These are phyloP conservation scores for Silene vulgaris DNA, from an alignment of 179 eudicot genomes.

Conservation along the genomic window DNA sequence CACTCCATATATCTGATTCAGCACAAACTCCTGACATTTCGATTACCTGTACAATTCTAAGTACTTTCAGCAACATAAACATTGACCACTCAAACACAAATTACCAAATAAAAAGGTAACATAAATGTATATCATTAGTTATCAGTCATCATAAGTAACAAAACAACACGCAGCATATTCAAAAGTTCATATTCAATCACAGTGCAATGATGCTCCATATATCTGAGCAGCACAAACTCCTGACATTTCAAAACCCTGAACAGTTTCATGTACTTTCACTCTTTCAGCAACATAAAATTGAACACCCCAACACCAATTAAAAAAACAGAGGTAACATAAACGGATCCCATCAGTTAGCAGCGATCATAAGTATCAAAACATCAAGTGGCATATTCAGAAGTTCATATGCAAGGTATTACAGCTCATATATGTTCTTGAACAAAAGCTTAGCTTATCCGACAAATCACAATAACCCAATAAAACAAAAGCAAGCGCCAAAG, in stretches of 20 bases:
- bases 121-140: neutral
- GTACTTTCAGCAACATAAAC: slow-evolving; percentile 9
- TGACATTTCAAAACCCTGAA: slow-evolving; percentile 97
- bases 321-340: slow-evolving; percentile 1
- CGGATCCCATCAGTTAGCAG: neutral
- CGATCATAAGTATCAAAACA: slow-evolving; percentile 11
- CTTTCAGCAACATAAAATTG: slow-evolving; percentile 8
- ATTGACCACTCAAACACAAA: neutral
- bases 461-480: neutral
- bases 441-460: neutral
- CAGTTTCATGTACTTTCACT: slow-evolving; percentile 5
- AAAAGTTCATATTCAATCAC: slow-evolving; percentile 32
- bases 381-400: slow-evolving; percentile 1
- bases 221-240: slow-evolving; percentile 99
- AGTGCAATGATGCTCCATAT: slow-evolving; percentile 99
- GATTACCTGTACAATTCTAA: slow-evolving; percentile 61
- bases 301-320: neutral
- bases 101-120: neutral
- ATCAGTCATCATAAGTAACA: slow-evolving; percentile 8
- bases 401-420: neutral
- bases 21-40: slow-evolving; percentile 99
- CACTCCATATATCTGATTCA: slow-evolving; percentile 99
- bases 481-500: slow-evolving; percentile 2
- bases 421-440: neutral
- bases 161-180: slow-evolving; percentile 7